Evolutionary conservation across 305 asterid species (phyloP).

Genomic region (Stenogyne calaminthoides): DNA sequence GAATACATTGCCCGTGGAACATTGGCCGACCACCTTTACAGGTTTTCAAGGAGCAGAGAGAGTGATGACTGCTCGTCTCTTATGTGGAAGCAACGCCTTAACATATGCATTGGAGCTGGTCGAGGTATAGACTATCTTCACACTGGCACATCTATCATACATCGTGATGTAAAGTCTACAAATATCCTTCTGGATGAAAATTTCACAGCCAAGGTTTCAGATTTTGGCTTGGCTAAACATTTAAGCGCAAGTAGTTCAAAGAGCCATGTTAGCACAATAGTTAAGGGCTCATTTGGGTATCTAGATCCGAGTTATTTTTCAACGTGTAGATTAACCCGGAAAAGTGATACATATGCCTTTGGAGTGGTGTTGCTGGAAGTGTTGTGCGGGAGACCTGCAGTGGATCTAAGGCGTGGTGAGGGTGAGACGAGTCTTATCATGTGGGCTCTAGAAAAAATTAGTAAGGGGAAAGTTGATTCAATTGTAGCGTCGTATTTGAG

Average conservation of each 20-base stretch:
- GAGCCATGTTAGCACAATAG: conserved; percentile 38
- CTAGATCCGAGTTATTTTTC: conserved; percentile 41
- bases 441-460: no score
- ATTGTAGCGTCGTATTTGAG: no score
- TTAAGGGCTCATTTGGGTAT: conserved; percentile 49
- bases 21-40: neutral
- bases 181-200: conserved; percentile 47
- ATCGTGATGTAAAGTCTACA: conserved; percentile 51
- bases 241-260: conserved; percentile 7
- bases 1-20: neutral
- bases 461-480: no score
- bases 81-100: conserved; percentile 46
- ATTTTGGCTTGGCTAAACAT: conserved; percentile 51
- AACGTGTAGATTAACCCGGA: neutral
- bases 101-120: conserved; percentile 53
- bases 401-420: neutral
- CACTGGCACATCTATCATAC: conserved; percentile 43
- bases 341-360: conserved; percentile 6
- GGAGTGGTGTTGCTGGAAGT: conserved; percentile 18
- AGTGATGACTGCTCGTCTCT: conserved; percentile 12
- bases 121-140: conserved; percentile 62
- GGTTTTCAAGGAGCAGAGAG: neutral
- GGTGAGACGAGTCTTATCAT: no score
- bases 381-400: conserved; percentile 6
- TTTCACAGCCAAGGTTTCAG: conserved; percentile 43